Evolutionary conservation across 1,139 yeast genomes (phyloP).

Genomic region (Arxiozyma bovina): DNA sequence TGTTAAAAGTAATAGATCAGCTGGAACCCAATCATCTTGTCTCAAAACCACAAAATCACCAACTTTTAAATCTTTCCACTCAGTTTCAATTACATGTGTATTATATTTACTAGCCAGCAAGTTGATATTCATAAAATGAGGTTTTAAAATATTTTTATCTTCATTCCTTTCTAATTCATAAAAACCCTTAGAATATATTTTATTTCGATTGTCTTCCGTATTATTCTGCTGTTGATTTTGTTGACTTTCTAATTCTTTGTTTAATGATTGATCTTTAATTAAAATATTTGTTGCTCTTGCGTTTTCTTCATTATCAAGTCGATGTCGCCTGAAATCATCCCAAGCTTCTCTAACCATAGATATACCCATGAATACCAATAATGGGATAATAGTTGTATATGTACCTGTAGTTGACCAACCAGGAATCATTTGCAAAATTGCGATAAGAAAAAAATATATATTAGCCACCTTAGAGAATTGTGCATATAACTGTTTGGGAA

Average conservation of each 20-base stretch:
- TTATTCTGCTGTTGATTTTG: neutral
- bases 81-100: constrained; percentile 26
- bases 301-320: constrained; percentile 79
- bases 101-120: constrained; percentile 20
- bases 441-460: constrained; percentile 73
- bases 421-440: constrained; percentile 91
- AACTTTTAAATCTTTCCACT: constrained; percentile 73
- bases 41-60: constrained; percentile 71
- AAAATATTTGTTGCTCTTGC: constrained; percentile 41
- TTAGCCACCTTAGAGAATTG: constrained; percentile 92
- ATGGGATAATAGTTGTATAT: constrained; percentile 87
- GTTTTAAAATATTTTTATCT: neutral
- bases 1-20: constrained; percentile 67
- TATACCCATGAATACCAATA: constrained; percentile 77
- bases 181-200: neutral
- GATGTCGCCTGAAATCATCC: constrained; percentile 85
- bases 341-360: constrained; percentile 89
- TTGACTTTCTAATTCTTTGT: constrained; percentile 3
- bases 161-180: constrained; percentile 1
- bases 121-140: constrained; percentile 23
- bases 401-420: constrained; percentile 97
- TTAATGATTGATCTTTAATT: constrained; percentile 10
- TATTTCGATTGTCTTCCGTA: neutral
- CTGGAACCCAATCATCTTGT: constrained; percentile 90
- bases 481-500: constrained; percentile 81